These are phyloP conservation scores for Sporothrix globosa DNA, from an alignment of 2,329 filamentous ascomycete species.

Conservation along the genomic window DNA sequence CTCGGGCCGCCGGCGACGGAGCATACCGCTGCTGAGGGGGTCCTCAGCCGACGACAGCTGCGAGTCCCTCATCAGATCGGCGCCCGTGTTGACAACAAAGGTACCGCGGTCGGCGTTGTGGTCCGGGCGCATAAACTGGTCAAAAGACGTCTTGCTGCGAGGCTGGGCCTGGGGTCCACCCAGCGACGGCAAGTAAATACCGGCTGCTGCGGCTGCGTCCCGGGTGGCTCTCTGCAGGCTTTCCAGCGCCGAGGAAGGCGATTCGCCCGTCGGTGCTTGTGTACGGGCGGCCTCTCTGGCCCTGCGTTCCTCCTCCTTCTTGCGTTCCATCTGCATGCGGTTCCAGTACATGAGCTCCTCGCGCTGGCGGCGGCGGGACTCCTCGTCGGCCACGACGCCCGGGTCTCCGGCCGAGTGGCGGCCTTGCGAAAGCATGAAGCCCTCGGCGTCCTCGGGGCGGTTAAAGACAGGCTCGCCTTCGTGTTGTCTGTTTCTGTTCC, in stretches of 20 bases:
- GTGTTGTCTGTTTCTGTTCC: slow-evolving; percentile 30
- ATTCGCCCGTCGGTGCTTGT: background rate
- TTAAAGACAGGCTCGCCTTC: slow-evolving; percentile 62
- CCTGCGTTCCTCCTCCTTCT: slow-evolving; percentile 42
- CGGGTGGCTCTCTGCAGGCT: slow-evolving; percentile 32
- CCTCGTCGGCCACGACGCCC: slow-evolving; percentile 65
- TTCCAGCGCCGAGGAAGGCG: slow-evolving; percentile 8
- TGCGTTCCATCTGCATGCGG: slow-evolving; percentile 54
- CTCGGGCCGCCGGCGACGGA: slow-evolving; percentile 55
- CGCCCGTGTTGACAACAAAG: slow-evolving; percentile 61
- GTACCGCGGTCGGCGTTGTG: slow-evolving; percentile 56
- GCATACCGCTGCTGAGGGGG: slow-evolving; percentile 48
- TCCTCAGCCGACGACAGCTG: slow-evolving; percentile 32
- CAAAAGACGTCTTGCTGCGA: slow-evolving; percentile 51
- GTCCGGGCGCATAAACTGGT: slow-evolving; percentile 62
- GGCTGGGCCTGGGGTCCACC: slow-evolving; percentile 27
- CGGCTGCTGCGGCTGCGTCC: slow-evolving; percentile 33
- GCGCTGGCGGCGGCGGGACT: slow-evolving; percentile 61
- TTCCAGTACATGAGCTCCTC: slow-evolving; percentile 71
- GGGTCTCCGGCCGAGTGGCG: slow-evolving; percentile 43
- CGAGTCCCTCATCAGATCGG: slow-evolving; percentile 46
- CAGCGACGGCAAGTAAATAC: slow-evolving; percentile 27
- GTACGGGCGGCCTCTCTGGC: slow-evolving; percentile 28
- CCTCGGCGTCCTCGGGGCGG: slow-evolving; percentile 67
- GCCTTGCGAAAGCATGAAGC: slow-evolving; percentile 60